Evolutionary conservation across 768 basidiomycete genomes (phyloP), one percentile per base, ranked within the genome.

Genomic region (Pleurotus eryngii): DNA sequence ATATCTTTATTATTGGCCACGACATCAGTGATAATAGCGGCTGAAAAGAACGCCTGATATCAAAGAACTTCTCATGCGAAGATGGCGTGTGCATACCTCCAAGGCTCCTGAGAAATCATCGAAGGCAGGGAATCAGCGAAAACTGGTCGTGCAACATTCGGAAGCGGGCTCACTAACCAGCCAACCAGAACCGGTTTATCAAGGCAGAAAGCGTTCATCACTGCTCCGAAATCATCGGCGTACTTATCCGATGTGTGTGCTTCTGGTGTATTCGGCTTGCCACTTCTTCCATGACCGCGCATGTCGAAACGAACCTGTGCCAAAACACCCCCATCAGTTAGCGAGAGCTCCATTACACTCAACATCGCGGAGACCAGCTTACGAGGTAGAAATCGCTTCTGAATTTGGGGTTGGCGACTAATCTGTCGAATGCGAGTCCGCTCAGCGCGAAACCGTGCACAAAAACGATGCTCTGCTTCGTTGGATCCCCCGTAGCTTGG

Each of bases 371-470:
- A 30, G 30, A 9, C 30, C 30, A 4, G 11, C 30, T 35, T 35
- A 35, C 30, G 9, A 35, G 30, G 30, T 35, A 35, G 8, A 35
- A 35, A 0, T 35, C 30, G 30, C 30, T 35, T 35, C 3, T 35
- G 30, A 35, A 35, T 35, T 35, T 35, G 8, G 30, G 30, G 30
- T 35, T 35, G 30, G 60, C 58, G 60, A 78, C 74, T 46, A 77
- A 66, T 47, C 66, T 66, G 46, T 76, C 76, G 61, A 73, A 79
- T 7, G 69, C 70, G 18, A 63, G 56, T 11, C 68, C 67, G 38
- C 72, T 71, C 59, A 72, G 66, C 5, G 66, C 65, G 55, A 80
- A 65, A 2, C 77, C 77, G 60, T 76, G 76, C 15, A 77, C 64
- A 60, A 79, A 76, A 43, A 79, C 72, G 24, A 80, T 56, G 43